These are phyloP conservation scores for Lichtheimia corymbifera DNA, from an alignment of 371 early-diverging fungal genomes.

Conservation along the genomic window DNA sequence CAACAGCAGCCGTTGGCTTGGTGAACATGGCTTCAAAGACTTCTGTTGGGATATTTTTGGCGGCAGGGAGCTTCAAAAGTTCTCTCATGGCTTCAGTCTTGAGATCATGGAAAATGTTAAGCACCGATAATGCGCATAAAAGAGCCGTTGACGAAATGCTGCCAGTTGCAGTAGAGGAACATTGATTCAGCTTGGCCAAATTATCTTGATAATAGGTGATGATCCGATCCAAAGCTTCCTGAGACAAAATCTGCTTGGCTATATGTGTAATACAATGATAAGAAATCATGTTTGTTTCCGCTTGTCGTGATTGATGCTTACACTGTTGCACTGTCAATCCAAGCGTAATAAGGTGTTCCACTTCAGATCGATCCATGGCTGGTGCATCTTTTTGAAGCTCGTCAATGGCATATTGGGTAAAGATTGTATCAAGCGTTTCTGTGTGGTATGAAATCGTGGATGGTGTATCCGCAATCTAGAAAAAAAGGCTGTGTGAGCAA, in stretches of 20 bases:
- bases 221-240: neutral
- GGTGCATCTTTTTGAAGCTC: neutral
- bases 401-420: neutral
- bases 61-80: neutral
- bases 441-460: neutral
- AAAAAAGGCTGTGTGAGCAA: neutral
- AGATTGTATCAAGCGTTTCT: constrained; percentile 5
- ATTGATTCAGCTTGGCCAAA: neutral
- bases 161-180: neutral
- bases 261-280: neutral
- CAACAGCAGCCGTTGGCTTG: constrained; percentile 4
- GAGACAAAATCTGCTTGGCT: neutral
- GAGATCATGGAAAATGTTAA: neutral
- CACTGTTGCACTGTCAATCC: constrained; percentile 6
- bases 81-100: neutral
- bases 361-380: neutral
- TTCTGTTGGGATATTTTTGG: constrained; percentile 5
- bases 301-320: neutral
- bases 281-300: neutral
- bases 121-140: too few species aligned
- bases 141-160: too few species aligned
- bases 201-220: neutral
- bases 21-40: constrained; percentile 37
- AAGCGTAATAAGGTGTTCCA: constrained; percentile 2
- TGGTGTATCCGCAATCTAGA: too few species aligned